A percentile compares a stretch with the other conserved stretches of the same genome.
Evolutionary conservation across 2,329 filamentous ascomycete genomes (phyloP).

Genomic region (Ophiostoma tasmaniense): DNA sequence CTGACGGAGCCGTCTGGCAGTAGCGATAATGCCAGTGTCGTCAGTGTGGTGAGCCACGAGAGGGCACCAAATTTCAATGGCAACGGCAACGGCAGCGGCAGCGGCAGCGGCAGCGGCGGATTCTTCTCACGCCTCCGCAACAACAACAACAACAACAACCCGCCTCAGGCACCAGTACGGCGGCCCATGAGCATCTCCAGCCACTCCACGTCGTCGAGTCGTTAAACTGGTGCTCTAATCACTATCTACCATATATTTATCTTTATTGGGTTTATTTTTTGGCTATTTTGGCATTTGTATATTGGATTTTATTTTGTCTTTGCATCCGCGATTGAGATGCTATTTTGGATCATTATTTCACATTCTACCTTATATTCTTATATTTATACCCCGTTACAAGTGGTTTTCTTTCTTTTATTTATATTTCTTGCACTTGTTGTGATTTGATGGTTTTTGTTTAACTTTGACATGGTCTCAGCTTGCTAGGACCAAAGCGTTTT

Average conservation of each 20-base stretch:
- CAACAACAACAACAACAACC: conserved; percentile 11
- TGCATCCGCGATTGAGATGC: background rate
- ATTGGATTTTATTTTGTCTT: background rate
- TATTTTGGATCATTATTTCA: background rate
- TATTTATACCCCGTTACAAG: background rate
- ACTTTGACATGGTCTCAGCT: background rate
- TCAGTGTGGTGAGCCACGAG: conserved; percentile 8
- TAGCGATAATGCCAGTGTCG: conserved; percentile 22
- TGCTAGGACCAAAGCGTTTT: too few relatives aligned
- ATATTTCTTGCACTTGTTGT: too few relatives aligned
- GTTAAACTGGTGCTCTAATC: background rate
- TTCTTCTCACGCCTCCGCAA: conserved; percentile 18
- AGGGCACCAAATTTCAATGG: conserved; percentile 15
- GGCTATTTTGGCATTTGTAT: background rate
- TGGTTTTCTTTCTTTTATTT: background rate
- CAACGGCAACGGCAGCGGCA: conserved; percentile 8
- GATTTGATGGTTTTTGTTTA: too few relatives aligned
- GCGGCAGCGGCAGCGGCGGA: conserved; percentile 11
- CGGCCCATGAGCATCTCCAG: conserved; percentile 19
- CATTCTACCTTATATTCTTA: background rate
- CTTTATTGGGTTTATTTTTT: background rate
- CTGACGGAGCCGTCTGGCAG: conserved; percentile 30
- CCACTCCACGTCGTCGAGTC: conserved; percentile 18
- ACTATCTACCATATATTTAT: background rate
- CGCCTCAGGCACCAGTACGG: background rate